Evolutionary conservation across 306 rosid species (phyloP), one percentile per base, ranked within the genome.

Genomic region (Begonia fuchsioides): DNA sequence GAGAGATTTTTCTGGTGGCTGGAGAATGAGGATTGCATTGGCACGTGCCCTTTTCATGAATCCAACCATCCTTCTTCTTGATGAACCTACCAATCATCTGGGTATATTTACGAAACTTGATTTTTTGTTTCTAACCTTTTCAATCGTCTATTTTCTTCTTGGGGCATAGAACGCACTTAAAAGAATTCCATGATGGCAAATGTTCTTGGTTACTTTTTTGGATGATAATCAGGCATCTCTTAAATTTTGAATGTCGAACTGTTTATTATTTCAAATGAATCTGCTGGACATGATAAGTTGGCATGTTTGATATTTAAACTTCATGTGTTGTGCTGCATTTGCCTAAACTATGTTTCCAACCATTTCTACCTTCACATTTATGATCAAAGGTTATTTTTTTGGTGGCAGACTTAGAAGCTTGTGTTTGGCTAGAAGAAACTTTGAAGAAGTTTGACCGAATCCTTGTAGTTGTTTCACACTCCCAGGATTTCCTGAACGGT

Each of bases 21-120:
- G 98, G 98, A 92, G 98, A 55, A 92, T 92, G 98, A 85, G 98
- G 67, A 92, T 92, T 67, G 96, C 96, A 44, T 70, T 92, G 61
- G 98, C 96, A 19, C 86, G 96, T 20, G 96, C 98, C 38, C 64
- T 92, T 4, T 92, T 92, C 67, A 92, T 92, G 63, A 92, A 92
- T 13, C 98, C 98, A 43, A 92, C 98, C 49, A 71, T 92, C 71
- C 78, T 92, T 57, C 59, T 92, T 39, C 94, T 92, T 59, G 96
- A 92, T 70, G 98, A 92, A 73, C 96, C 98, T 10, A 92, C 98
- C 54, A 92, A 92, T 75, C 98, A 92, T 72, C 83, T 92, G 13
- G 98, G 98, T 82, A 74, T 52, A 57, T 48, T 26, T 15, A 14
- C 18, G 16, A 11, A 9, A n/a, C 17, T 47, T 11, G 18, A 15